A percentile compares a stretch with the other conserved stretches of the same genome.
Conservation (phyloP, 192 early-diverging fungal genomes). For the Tieghemiomyces parasiticus region DNA sequence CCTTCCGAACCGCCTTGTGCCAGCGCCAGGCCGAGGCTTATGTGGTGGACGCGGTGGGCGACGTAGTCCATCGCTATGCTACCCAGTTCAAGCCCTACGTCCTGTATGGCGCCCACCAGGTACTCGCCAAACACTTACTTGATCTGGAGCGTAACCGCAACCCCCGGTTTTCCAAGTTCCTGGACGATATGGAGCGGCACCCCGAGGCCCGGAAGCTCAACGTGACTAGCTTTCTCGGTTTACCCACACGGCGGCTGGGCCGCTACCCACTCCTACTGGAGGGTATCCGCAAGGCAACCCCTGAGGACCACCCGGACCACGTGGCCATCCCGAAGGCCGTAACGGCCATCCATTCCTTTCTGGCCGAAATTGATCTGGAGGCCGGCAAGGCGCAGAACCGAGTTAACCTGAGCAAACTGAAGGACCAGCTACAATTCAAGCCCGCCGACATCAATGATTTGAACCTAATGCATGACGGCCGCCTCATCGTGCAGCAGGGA, state of each 20-base stretch:
- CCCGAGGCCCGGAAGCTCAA: constrained; percentile 71
- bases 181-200: constrained; percentile 57
- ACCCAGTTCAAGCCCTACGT: constrained; percentile 62
- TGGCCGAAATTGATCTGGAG: constrained; percentile 68
- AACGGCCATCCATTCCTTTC: constrained; percentile 50
- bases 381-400: constrained; percentile 80
- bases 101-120: constrained; percentile 74
- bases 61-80: constrained; percentile 62
- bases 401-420: constrained; percentile 61
- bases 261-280: constrained; percentile 72
- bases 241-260: constrained; percentile 77
- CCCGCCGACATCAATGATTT: constrained; percentile 43
- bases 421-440: constrained; percentile 48
- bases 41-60: constrained; percentile 73
- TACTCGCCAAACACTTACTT: constrained; percentile 64
- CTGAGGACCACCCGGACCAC: constrained; percentile 63
- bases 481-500: constrained; percentile 67
- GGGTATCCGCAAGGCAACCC: constrained; percentile 71
- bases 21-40: constrained; percentile 44
- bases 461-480: constrained; percentile 48
- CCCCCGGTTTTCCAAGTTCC: constrained; percentile 50
- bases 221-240: constrained; percentile 71
- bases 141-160: constrained; percentile 65
- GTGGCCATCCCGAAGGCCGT: constrained; percentile 56
- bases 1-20: constrained; percentile 39